Conservation (phyloP, 768 basidiomycete species). For the Russula virescens region DNA sequence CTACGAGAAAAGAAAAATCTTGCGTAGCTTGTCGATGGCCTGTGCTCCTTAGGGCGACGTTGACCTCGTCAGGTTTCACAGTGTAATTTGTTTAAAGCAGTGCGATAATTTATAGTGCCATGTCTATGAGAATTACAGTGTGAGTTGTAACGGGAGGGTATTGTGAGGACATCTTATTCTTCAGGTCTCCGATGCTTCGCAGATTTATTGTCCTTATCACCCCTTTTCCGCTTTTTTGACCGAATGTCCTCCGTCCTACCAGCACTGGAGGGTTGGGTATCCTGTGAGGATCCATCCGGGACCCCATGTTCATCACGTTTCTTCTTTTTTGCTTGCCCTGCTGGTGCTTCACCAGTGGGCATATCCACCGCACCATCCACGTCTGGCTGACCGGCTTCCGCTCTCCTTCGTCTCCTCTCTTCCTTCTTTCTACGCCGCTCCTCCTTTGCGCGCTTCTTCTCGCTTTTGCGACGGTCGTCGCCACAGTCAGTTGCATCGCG, state of each 20-base stretch:
- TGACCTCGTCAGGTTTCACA: not conserved
- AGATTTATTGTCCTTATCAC: slow-evolving; percentile 2
- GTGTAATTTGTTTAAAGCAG: not conserved
- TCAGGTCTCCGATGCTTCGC: not conserved
- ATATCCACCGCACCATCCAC: not conserved
- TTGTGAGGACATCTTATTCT: not conserved
- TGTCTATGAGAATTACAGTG: not conserved
- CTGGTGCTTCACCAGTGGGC: not conserved
- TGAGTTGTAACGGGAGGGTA: not conserved
- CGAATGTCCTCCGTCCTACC: not conserved
- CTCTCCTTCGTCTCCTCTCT: slow-evolving; percentile 31
- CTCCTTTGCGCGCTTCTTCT: slow-evolving; percentile 21
- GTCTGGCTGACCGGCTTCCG: slow-evolving; percentile 13
- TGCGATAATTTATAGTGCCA: slow-evolving; percentile 12
- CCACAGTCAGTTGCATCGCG: slow-evolving; percentile 8
- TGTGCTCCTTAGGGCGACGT: too few species aligned
- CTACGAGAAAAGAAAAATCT: too few species aligned
- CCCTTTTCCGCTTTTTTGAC: slow-evolving; percentile 4
- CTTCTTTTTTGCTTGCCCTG: slow-evolving; percentile 29
- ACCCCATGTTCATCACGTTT: slow-evolving; percentile 31
- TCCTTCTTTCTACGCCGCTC: slow-evolving; percentile 31
- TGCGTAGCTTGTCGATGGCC: too few species aligned
- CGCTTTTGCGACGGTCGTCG: slow-evolving; percentile 26
- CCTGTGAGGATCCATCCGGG: not conserved
- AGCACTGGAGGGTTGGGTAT: not conserved